Conservation (phyloP, 2,329 filamentous ascomycete genomes). For the Raffaelea ambrosiae region DNA sequence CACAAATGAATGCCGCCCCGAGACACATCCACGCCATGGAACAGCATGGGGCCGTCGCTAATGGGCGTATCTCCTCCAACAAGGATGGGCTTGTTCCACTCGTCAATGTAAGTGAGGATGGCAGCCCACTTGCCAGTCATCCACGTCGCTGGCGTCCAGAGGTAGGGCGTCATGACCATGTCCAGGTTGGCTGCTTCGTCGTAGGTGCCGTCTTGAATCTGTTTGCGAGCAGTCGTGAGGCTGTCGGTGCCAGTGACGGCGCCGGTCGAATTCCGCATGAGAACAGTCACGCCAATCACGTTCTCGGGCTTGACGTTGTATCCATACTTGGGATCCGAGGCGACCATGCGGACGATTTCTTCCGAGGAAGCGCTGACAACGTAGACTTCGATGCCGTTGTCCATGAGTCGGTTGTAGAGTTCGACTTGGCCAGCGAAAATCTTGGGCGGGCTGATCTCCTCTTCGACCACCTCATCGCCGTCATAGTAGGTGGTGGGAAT, state of each 20-base stretch:
- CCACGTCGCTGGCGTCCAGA: background rate
- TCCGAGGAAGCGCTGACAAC: background rate
- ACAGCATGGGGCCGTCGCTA: background rate
- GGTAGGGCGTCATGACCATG: background rate
- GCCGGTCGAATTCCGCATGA: background rate
- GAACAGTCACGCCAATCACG: background rate
- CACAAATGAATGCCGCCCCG: background rate
- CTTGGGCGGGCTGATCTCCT: background rate
- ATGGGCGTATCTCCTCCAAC: background rate
- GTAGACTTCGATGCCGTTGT: background rate
- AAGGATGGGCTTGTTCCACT: background rate
- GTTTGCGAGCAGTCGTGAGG: background rate
- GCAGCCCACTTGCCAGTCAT: background rate
- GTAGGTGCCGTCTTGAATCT: background rate
- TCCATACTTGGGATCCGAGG: background rate
- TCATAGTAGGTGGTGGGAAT: background rate
- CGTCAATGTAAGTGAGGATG: background rate
- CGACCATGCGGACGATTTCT: background rate
- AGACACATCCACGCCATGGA: background rate
- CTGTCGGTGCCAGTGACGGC: background rate
- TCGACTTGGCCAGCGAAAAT: background rate
- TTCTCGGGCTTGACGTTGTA: background rate
- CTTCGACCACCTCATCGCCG: background rate
- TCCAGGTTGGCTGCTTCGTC: background rate
- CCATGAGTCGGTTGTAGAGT: background rate